phyloP scores from a whole-genome alignment of 495 filamentous ascomycete species.

The Aspergillus olivimuriae region DNA sequence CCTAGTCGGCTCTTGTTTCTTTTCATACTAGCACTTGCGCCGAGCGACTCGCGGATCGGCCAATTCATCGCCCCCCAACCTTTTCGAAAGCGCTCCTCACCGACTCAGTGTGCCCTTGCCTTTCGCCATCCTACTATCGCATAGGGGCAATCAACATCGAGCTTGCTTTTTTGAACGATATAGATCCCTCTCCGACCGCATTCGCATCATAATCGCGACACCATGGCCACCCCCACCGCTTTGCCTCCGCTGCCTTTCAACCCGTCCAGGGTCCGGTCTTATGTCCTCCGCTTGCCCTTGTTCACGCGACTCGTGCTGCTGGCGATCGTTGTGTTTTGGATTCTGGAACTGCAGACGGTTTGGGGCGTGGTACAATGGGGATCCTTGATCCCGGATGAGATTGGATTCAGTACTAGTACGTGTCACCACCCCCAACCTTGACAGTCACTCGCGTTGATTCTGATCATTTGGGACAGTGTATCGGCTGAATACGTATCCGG shows the following conservation, averaged over 20 bases:
- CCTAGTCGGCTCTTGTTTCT: too few relatives aligned
- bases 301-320: slow-evolving; percentile 71
- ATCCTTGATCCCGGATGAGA: slow-evolving; percentile 67
- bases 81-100: too few relatives aligned
- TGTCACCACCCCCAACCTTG: too few relatives aligned
- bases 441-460: too few relatives aligned
- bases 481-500: slow-evolving; percentile 84
- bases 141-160: too few relatives aligned
- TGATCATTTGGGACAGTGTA: slow-evolving; percentile 57
- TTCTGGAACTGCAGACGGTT: slow-evolving; percentile 55
- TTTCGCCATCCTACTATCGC: too few relatives aligned
- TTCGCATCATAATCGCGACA: slow-evolving; percentile 8
- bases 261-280: slow-evolving; percentile 51
- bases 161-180: too few relatives aligned
- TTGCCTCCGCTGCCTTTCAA: slow-evolving; percentile 44
- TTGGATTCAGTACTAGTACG: slow-evolving; percentile 69
- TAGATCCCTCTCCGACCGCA: too few relatives aligned
- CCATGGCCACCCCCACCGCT: slow-evolving; percentile 35
- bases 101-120: too few relatives aligned
- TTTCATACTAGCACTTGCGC: too few relatives aligned
- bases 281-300: slow-evolving; percentile 78
- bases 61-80: too few relatives aligned
- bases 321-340: slow-evolving; percentile 62
- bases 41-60: too few relatives aligned
- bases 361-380: slow-evolving; percentile 71